Evolutionary conservation across 2,329 filamentous ascomycete species (phyloP), one percentile per base, ranked within the genome.

Genomic region (Trichoderma hamatum): DNA sequence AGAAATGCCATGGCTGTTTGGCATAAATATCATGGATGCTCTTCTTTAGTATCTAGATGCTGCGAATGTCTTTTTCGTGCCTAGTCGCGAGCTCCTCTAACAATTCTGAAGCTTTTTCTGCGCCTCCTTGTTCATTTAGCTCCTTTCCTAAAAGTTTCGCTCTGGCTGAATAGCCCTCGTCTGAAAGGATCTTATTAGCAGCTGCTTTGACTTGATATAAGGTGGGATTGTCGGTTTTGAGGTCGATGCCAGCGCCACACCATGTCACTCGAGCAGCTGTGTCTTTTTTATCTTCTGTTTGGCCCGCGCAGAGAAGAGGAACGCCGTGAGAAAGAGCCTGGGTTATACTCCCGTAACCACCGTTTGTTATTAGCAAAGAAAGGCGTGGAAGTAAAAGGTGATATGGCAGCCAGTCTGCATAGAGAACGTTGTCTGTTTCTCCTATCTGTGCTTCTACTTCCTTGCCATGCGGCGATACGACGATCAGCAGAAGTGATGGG

Each of bases 251-350:
- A 0, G 74, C 76, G 1, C 77, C 75, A 0, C 75, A 74, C 75
- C 76, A 3, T 72, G 34, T 70, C 0, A 80, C 74, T 28, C 79
- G 71, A 5, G 78, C 78, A 1, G 78, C 76, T 0, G 79, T 80
- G 55, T 80, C 79, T 61, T 75, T 79, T 71, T 80, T 80, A 13
- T 80, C 79, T 34, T 80, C 78, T 0, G 77, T 75, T 51, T 79
- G 79, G 0, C 79, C 79, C 0, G 79, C 79, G 24, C 78, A 80
- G 5, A 80, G 74, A 26, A 80, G 70, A 4, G 79, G 78, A 1
- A 80, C 75, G 28, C 73, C 75, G n/a, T 79, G 77, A 0, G 76
- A 78, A 4, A 80, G 71, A 0, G 79, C 79, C 36, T 80, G 79
- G 0, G 77, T 80, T 61, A 80, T 74, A 43, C 78, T 80, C 19